Evolutionary conservation across 192 early-diverging fungal genomes (phyloP).

Genomic region (Backusella tarrabulga): DNA sequence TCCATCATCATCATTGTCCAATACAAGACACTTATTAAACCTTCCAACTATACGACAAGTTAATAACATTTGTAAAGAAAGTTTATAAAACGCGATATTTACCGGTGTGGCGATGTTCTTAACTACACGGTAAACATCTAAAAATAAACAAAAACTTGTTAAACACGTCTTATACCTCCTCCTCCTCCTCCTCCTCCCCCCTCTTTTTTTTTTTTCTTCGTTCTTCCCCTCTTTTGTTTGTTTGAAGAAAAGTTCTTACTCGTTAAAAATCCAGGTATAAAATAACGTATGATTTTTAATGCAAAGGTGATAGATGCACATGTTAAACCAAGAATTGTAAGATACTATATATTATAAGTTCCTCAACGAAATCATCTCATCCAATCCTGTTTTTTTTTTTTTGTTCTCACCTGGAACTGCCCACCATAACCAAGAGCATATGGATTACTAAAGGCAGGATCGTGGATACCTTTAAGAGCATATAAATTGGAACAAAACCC

Average conservation of each 20-base stretch:
- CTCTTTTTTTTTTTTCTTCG: neutral
- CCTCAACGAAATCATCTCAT: neutral
- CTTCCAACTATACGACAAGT: conserved; percentile 22
- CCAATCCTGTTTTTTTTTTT: neutral
- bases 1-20: conserved; percentile 30
- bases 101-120: conserved; percentile 27
- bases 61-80: neutral
- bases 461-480: conserved; percentile 2
- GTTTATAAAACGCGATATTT: neutral
- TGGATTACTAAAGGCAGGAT: conserved; percentile 12
- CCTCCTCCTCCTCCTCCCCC: no score
- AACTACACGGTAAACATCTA: conserved; percentile 16
- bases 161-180: neutral
- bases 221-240: neutral
- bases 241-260: conserved; percentile 12
- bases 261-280: conserved; percentile 18
- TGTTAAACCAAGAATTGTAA: conserved; percentile 33
- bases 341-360: conserved; percentile 9
- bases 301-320: conserved; percentile 23
- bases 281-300: conserved; percentile 22
- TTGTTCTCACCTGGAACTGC: conserved; percentile 29
- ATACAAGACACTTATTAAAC: conserved; percentile 26
- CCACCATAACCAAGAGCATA: conserved; percentile 28
- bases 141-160: neutral
- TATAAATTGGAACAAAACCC: conserved; percentile 14